Evolutionary conservation across 2,329 filamentous ascomycete genomes (phyloP).

Genomic region (Ciborinia camelliae): DNA sequence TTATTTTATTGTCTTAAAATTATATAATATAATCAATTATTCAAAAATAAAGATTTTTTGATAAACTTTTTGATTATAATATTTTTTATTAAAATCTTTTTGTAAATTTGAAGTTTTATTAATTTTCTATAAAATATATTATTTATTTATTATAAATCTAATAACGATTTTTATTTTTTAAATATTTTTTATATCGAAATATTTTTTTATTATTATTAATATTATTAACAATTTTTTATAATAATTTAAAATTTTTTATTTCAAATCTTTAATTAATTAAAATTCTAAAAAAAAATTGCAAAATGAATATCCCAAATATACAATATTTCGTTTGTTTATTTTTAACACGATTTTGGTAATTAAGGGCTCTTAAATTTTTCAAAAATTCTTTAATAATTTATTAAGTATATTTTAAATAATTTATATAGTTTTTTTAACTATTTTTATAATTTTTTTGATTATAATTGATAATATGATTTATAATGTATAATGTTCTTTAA

Average conservation of each 20-base stretch:
- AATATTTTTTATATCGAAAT: background rate
- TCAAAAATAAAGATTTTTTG: background rate
- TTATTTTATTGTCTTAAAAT: background rate
- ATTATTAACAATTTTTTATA: background rate
- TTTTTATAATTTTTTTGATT: background rate
- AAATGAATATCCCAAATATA: background rate
- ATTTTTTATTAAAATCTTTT: background rate
- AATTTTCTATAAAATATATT: background rate
- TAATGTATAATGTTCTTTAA: background rate
- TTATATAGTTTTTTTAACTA: background rate
- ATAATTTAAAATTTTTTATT: background rate
- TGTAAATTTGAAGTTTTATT: background rate
- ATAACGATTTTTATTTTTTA: background rate
- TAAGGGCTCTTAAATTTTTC: background rate
- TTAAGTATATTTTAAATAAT: background rate
- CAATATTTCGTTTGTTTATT: background rate
- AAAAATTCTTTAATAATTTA: background rate
- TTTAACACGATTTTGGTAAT: background rate
- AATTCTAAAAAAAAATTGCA: background rate
- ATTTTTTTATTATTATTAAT: background rate
- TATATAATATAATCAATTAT: background rate
- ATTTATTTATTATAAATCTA: background rate
- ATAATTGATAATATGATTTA: background rate
- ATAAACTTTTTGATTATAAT: background rate
- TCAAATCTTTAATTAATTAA: background rate